Base-by-base conservation (phyloP, 1,284 basidiomycete species). In the Phellopilus nigrolimitatus region DNA sequence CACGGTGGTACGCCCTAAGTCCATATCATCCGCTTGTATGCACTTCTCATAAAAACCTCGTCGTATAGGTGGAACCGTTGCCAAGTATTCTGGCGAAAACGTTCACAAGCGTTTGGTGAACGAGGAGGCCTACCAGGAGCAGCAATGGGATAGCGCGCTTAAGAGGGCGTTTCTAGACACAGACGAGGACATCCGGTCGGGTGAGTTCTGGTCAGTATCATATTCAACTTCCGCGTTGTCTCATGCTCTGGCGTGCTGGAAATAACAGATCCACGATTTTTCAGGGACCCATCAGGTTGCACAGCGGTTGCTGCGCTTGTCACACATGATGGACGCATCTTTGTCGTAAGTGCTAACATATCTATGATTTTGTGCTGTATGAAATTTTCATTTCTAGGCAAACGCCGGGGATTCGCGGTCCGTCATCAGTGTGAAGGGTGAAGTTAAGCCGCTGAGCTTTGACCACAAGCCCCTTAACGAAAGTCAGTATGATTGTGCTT, bases 321-420 rank as follows among this genome's bases (percentile, higher is more conserved):
- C 45, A 94, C 93, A 8, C 66, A 74, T 34, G 84, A 92, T 63
- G 78, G 80, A 38, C 85, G 85, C 68, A 82, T 97, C 57, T 85
- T 84, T 63, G 88, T 91, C 53, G 84, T 94, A 76, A 55, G 80
- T 72, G 13, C 15, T 38, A 28, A 34, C 27, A 33, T 24, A 28
- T 47, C 51, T 10, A 3, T 31, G 43, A 17, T 12, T 48, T 22
- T 21, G 34, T 40, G 10, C 45, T 37, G 53, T 39, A 24, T 21
- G 22, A 38, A 49, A 19, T 21, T 6, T 10, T 49, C n/a, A 15
- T 51, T 28, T 53, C 36, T 43, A 95, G 93, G 97, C 97, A 31
- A 99, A 99, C 66, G 92, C 97, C 12, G 97, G 97, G 43, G 97
- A 99, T 70, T 99, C 97, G 13, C 77, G 97, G 61, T 86, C 88